Evolutionary conservation across 2,329 filamentous ascomycete genomes (phyloP).

Genomic region (Aspergillus felis): DNA sequence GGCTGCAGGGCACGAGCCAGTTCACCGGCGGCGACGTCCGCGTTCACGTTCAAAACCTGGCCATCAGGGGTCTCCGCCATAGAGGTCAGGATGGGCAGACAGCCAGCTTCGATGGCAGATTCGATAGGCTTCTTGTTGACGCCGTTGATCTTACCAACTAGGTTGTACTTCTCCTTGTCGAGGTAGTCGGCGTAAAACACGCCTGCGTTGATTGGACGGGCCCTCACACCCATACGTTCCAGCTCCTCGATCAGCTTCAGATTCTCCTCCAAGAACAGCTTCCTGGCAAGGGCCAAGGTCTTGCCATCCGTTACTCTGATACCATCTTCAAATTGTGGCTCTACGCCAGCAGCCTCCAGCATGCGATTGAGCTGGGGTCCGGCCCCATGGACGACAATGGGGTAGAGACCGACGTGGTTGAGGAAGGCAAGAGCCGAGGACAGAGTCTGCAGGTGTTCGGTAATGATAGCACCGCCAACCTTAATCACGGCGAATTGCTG

Average conservation of each 20-base stretch:
- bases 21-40: conserved; percentile 92
- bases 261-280: conserved; percentile 94
- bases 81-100: conserved; percentile 88
- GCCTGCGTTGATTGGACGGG: conserved; percentile 81
- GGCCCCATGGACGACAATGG: conserved; percentile 91
- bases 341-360: conserved; percentile 83
- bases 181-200: conserved; percentile 93
- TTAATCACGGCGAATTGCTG: conserved; percentile 99
- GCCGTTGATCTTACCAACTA: conserved; percentile 90
- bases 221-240: conserved; percentile 83
- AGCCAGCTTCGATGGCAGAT: conserved; percentile 83
- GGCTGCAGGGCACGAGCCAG: conserved; percentile 84
- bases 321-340: conserved; percentile 93
- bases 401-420: conserved; percentile 90
- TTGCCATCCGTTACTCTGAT: conserved; percentile 94
- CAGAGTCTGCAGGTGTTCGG: conserved; percentile 87
- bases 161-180: conserved; percentile 92
- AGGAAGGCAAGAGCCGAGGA: conserved; percentile 86
- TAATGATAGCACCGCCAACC: conserved; percentile 92
- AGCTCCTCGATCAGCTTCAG: conserved; percentile 85
- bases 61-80: conserved; percentile 93
- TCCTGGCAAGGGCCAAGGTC: conserved; percentile 84
- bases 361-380: conserved; percentile 93
- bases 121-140: conserved; percentile 90
- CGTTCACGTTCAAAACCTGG: conserved; percentile 94